These are phyloP conservation scores for Marchantia paleacea DNA, from an alignment of 225 moss, liverwort and hornwort genomes.

Conservation along the genomic window DNA sequence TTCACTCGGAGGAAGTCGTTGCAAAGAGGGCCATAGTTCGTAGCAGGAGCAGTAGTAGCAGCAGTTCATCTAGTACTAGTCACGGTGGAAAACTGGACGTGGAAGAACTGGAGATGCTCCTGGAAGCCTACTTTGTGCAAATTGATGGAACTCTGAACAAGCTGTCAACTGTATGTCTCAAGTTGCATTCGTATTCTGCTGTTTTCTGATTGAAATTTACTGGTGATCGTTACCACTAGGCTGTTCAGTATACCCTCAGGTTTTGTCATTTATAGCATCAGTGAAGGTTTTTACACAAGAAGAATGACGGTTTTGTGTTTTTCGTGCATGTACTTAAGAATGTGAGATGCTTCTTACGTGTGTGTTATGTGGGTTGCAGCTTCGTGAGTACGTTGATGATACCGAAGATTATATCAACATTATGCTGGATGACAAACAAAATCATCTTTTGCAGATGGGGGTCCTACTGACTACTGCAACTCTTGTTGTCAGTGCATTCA, in stretches of 20 bases:
- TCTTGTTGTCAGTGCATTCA: slow-evolving; percentile 78
- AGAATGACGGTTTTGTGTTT: no score
- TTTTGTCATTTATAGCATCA: no score
- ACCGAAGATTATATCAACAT: slow-evolving; percentile 99
- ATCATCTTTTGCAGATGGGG: slow-evolving; percentile 97
- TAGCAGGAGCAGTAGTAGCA: slow-evolving; percentile 59
- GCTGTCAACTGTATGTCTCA: slow-evolving; percentile 69
- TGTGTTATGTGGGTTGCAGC: slow-evolving; percentile 46
- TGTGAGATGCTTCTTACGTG: not conserved
- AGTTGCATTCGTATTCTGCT: not conserved
- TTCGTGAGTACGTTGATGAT: slow-evolving; percentile 94
- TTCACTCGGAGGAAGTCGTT: slow-evolving; percentile 40
- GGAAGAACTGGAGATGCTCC: slow-evolving; percentile 96
- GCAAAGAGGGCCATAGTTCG: slow-evolving; percentile 41
- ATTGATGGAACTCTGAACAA: slow-evolving; percentile 98
- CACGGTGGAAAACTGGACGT: slow-evolving; percentile 74
- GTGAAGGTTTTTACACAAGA: no score
- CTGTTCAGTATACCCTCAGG: no score
- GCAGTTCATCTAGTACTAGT: slow-evolving; percentile 51
- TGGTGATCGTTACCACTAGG: no score
- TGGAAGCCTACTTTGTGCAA: slow-evolving; percentile 99
- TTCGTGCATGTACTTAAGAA: no score
- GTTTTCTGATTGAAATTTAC: not conserved
- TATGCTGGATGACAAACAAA: slow-evolving; percentile 99
- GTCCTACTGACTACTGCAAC: slow-evolving; percentile 95